Base-by-base conservation (phyloP, 2,329 filamentous ascomycete genomes). In the Coniochaeta sp. region DNA sequence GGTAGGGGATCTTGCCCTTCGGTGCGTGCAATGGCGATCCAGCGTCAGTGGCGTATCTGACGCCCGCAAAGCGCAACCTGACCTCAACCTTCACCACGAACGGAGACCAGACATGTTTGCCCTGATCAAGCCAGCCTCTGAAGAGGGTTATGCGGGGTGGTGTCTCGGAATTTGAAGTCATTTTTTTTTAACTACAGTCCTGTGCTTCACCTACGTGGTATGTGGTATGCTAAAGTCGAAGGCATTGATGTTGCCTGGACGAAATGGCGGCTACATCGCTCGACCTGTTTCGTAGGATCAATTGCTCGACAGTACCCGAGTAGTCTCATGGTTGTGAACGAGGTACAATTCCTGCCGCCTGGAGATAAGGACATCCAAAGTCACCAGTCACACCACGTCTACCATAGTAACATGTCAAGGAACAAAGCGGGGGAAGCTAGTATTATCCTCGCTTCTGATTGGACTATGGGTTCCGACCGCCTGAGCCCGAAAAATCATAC, bases 21-120 rank as follows among this genome's bases (percentile, higher is more conserved):
- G 86, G 85, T 0, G 75, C 80, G 0, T 71, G 68, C 44, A 64
- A 66, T 0, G 76, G 68, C 0, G 79, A 80, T 1, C 84, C 84
- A 3, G 64, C 63, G 2, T 72, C 78, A 5, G 71, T 66, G 17
- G 64, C 66, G 69, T 88, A 88, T 0, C 69, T 43, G 2, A 85
- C 57, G 1, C 70, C 68, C 1, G 76, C 76, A 64, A 86, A 78
- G 16, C 85, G 84, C 6, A 88, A 75, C 16, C 84, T 82, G 19
- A 82, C 76, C 67, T 89, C 86, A 58, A 88, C 74, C 68, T 88
- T 88, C 52, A 73, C 81, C 58, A 85, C 83, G 64, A 85, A 88
- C 11, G 85, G 84, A 0, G 84, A 87, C 82, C 82, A 86, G 58
- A 79, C 76, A 65, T 85, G 78, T 19, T 65, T 64, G 6, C 72